Percentiles rank a stretch among this genome's conserved stretches.
Evolutionary conservation across 441 rosid genomes (phyloP).

Genomic region (Biscutella laevigata): DNA sequence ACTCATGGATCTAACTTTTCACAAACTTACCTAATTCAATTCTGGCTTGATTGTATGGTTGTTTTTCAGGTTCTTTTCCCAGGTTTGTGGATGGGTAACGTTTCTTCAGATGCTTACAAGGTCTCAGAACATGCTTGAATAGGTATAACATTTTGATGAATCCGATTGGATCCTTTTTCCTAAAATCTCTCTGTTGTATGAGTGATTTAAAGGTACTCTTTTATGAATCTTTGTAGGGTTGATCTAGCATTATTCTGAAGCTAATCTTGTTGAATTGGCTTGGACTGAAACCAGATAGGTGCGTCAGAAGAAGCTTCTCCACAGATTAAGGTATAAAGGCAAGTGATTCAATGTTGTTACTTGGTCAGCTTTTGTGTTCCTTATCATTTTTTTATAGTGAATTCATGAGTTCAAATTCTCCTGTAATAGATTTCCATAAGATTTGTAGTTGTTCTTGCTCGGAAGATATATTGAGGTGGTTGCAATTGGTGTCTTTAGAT

Average conservation of each 20-base stretch:
- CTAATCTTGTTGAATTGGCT: conserved; percentile 17
- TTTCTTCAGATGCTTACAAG: conserved; percentile 48
- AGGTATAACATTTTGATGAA: conserved; percentile 26
- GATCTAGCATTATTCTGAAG: conserved; percentile 21
- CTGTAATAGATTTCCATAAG: not conserved
- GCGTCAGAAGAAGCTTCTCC: not conserved
- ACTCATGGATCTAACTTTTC: not conserved
- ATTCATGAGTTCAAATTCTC: not conserved
- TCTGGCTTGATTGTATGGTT: conserved; percentile 10
- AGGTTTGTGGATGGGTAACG: conserved; percentile 51
- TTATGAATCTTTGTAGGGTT: conserved; percentile 31
- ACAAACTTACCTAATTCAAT: not conserved
- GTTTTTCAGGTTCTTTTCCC: conserved; percentile 46
- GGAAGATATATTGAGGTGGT: not conserved
- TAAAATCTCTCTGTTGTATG: not conserved
- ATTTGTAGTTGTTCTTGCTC: not conserved
- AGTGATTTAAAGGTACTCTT: not conserved
- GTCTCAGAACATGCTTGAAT: conserved; percentile 41
- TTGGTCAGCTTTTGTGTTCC: not conserved
- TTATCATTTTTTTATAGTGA: not conserved
- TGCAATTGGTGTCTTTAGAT: not conserved
- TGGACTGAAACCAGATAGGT: not conserved
- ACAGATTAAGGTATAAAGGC: conserved; percentile 9
- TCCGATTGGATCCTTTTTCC: not conserved
- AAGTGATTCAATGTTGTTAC: not conserved